A percentile compares a stretch with the other conserved stretches of the same genome.
Conservation (phyloP, 345 rosid genomes). For the Lepidium sativum region DNA sequence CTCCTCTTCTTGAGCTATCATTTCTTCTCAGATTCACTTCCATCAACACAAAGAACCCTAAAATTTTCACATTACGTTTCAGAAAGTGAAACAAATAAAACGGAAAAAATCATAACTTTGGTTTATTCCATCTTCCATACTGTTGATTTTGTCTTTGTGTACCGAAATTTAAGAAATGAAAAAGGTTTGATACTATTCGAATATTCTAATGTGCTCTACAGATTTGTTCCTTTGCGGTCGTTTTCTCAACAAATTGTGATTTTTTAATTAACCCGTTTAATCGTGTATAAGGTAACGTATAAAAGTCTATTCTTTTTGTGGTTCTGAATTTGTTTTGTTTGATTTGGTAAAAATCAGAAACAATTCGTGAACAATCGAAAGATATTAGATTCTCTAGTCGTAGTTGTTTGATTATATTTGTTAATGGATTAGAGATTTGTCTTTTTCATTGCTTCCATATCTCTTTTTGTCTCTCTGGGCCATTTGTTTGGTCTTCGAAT, state of each 20-base stretch:
- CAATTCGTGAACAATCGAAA: background rate
- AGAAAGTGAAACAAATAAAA: background rate
- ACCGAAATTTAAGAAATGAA: constrained; percentile 9
- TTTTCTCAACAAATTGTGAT: background rate
- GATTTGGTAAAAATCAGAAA: background rate
- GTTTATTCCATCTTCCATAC: constrained; percentile 7
- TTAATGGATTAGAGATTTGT: background rate
- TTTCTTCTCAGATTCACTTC: constrained; percentile 13
- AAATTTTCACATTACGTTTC: constrained; percentile 6
- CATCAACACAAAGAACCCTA: constrained; percentile 20
- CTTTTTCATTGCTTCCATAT: background rate
- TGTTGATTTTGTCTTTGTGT: constrained; percentile 1
- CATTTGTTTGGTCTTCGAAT: constrained; percentile 12
- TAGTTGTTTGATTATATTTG: background rate
- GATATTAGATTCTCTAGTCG: too few relatives aligned
- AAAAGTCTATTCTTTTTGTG: background rate
- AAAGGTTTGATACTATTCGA: constrained; percentile 14
- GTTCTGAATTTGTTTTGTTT: background rate
- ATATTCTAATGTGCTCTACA: constrained; percentile 7
- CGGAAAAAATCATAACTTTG: background rate
- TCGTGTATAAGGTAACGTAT: background rate
- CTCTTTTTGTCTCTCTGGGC: background rate
- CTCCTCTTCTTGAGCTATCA: background rate
- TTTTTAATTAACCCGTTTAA: background rate
- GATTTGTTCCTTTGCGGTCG: background rate